Conservation (phyloP, 148 eudicot species). For the Silene latifolia region DNA sequence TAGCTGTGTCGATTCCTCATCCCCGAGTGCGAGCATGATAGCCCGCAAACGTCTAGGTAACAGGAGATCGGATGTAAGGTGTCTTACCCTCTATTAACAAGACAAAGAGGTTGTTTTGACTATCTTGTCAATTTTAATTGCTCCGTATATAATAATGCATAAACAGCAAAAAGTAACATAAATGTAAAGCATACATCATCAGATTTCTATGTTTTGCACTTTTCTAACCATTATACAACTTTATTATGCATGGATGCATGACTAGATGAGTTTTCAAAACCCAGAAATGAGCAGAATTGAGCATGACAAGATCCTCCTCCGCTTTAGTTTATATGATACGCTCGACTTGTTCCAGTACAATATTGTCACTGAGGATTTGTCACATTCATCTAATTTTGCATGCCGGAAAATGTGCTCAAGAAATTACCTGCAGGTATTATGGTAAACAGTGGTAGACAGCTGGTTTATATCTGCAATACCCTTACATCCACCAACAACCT, state of each 20-base stretch:
- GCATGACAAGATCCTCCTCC: too few relatives aligned
- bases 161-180: neutral
- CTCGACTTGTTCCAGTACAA: neutral
- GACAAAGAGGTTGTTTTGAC: too few relatives aligned
- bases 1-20: too few relatives aligned
- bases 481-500: slow-evolving; percentile 91
- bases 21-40: too few relatives aligned
- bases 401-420: neutral
- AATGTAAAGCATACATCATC: neutral
- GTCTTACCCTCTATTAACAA: too few relatives aligned
- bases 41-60: too few relatives aligned
- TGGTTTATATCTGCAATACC: slow-evolving; percentile 62
- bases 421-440: slow-evolving; percentile 91
- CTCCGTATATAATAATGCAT: too few relatives aligned
- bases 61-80: too few relatives aligned
- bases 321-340: neutral
- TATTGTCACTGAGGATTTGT: neutral
- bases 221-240: neutral
- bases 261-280: neutral
- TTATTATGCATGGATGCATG: neutral
- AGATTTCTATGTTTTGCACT: neutral
- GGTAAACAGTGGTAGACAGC: slow-evolving; percentile 71
- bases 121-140: too few relatives aligned
- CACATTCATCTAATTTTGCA: neutral
- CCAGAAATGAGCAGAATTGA: neutral